Percentiles rank a stretch among this genome's conserved stretches.
Evolutionary conservation across 345 rosid genomes (phyloP).

Genomic region (Syzygium aromaticum): DNA sequence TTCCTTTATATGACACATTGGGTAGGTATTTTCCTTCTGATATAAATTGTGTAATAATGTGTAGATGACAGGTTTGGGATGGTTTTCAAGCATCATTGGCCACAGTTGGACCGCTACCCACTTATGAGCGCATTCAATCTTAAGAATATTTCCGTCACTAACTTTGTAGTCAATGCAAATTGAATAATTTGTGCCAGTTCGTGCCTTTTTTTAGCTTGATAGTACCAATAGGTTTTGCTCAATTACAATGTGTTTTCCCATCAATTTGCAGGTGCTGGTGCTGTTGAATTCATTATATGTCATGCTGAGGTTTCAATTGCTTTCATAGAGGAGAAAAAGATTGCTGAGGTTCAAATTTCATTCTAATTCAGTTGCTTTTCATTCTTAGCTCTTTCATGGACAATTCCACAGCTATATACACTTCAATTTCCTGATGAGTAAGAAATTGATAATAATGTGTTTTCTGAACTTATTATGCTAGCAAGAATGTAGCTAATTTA

Average conservation of each 20-base stretch:
- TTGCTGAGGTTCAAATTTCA: slow-evolving; percentile 53
- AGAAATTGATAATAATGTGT: not conserved
- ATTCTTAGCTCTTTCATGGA: not conserved
- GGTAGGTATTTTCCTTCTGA: slow-evolving; percentile 35
- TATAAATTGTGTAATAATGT: not conserved
- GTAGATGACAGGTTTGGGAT: not conserved
- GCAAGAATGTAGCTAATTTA: not conserved
- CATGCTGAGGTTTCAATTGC: slow-evolving; percentile 87
- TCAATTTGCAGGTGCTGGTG: slow-evolving; percentile 67
- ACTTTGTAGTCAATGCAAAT: not conserved
- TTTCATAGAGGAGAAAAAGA: slow-evolving; percentile 85
- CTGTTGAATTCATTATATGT: slow-evolving; percentile 76
- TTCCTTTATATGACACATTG: slow-evolving; percentile 93
- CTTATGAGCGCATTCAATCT: not conserved
- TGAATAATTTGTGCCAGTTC: not conserved
- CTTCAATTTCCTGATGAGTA: not conserved
- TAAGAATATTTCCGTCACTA: not conserved
- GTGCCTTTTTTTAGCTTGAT: too few relatives aligned
- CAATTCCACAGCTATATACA: not conserved
- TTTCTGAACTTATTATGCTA: not conserved
- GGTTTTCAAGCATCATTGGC: not conserved
- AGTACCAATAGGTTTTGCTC: not conserved
- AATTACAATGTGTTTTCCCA: not conserved
- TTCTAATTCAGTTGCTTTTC: not conserved
- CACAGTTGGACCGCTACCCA: not conserved